Evolutionary conservation across 805 yeast species (phyloP).

Genomic region (Starmerella potacharoeniae): DNA sequence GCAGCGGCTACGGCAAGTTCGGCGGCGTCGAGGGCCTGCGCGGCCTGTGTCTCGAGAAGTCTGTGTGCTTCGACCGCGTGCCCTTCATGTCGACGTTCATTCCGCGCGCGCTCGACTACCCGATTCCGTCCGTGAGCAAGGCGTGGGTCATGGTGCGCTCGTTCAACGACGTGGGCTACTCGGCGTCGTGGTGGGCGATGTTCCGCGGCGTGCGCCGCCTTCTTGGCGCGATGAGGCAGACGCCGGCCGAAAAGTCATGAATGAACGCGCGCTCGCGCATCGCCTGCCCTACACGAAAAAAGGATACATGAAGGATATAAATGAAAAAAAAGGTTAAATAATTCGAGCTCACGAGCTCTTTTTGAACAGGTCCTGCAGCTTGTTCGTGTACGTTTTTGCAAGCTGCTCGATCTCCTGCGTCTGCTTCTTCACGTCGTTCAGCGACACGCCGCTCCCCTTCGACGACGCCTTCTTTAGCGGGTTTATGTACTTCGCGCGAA

Average conservation of each 20-base stretch:
- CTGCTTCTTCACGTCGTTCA: constrained; percentile 34
- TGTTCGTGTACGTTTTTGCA: constrained; percentile 52
- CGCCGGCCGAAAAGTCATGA: background rate
- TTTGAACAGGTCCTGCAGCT: constrained; percentile 46
- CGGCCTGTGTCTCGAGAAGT: constrained; percentile 78
- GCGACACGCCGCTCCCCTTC: constrained; percentile 38
- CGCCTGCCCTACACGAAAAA: no score
- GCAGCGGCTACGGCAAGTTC: constrained; percentile 93
- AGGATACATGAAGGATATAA: background rate
- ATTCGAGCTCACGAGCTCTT: constrained; percentile 22
- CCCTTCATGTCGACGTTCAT: constrained; percentile 66
- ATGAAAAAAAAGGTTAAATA: background rate
- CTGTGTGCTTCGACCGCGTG: constrained; percentile 73
- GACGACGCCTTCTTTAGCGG: constrained; percentile 36
- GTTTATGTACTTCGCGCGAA: constrained; percentile 50
- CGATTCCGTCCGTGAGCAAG: constrained; percentile 62
- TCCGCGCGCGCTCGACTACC: constrained; percentile 86
- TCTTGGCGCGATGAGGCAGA: constrained; percentile 26
- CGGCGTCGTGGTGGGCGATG: constrained; percentile 53
- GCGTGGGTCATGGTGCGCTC: constrained; percentile 86
- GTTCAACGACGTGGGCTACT: constrained; percentile 74
- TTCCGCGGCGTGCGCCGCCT: constrained; percentile 43
- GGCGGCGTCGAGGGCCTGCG: constrained; percentile 96
- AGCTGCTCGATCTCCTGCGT: constrained; percentile 53
- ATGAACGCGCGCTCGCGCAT: background rate